Percentiles rank a stretch among this genome's conserved stretches.
Conservation (phyloP, 257 asterid genomes). For the Nicotiana otophora region DNA sequence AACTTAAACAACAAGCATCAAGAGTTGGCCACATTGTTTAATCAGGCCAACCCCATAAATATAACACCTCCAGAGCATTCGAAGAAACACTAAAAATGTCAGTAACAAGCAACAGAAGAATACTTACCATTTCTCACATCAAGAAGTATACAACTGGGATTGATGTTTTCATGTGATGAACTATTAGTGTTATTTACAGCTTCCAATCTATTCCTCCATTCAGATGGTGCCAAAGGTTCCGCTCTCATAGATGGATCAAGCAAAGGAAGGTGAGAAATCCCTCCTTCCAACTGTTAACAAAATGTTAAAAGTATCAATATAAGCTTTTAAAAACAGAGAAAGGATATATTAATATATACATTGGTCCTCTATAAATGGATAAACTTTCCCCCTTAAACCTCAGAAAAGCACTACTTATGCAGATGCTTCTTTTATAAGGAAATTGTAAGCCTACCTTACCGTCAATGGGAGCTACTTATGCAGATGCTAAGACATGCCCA, state of each 20-base stretch:
- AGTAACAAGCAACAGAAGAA: slow-evolving; percentile 2
- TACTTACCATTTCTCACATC: slow-evolving; percentile 87
- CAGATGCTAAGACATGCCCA: background rate
- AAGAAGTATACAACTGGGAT: slow-evolving; percentile 48
- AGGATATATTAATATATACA: background rate
- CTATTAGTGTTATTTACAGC: slow-evolving; percentile 32
- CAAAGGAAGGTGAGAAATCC: slow-evolving; percentile 84
- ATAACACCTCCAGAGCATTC: background rate
- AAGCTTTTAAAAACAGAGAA: background rate
- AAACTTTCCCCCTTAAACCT: background rate
- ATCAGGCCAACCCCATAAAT: background rate
- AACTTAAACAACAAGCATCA: background rate
- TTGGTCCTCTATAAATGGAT: background rate
- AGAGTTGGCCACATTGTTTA: background rate
- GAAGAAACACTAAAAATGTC: background rate
- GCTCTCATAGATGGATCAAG: slow-evolving; percentile 78
- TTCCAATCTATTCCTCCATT: slow-evolving; percentile 78
- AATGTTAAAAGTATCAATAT: background rate
- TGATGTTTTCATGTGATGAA: slow-evolving; percentile 21
- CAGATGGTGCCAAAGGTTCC: slow-evolving; percentile 75
- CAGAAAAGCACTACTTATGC: background rate
- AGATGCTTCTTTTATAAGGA: no score
- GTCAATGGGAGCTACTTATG: no score
- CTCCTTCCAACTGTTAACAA: slow-evolving; percentile 65
- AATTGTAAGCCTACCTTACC: no score